Conservation (phyloP, 73 alveolate species). For the Paramecium primaurelia region DNA sequence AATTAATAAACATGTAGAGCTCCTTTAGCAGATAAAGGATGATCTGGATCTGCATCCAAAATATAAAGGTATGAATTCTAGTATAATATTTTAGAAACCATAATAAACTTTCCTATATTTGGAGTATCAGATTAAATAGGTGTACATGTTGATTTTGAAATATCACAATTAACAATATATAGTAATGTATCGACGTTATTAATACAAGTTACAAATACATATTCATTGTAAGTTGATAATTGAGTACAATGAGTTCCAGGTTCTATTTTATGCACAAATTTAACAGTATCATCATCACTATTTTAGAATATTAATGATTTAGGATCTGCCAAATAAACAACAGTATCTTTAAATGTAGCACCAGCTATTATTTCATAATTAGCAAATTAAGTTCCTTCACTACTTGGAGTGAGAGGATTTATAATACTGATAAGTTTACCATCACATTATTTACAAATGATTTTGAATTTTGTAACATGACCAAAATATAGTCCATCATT, state of each 20-base stretch:
- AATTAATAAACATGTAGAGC: neutral
- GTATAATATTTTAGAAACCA: neutral
- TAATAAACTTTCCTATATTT: neutral
- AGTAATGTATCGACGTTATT: neutral
- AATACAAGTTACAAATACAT: neutral
- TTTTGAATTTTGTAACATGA: neutral
- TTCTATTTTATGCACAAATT: neutral
- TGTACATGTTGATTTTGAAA: neutral
- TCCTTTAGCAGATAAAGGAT: neutral
- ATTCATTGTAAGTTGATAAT: neutral
- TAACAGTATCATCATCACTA: neutral
- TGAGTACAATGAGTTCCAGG: neutral
- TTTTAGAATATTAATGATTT: neutral
- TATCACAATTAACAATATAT: neutral
- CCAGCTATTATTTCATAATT: neutral
- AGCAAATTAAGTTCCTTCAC: neutral
- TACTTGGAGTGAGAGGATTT: neutral
- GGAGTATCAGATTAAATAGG: neutral
- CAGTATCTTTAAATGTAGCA: neutral
- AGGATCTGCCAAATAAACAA: neutral
- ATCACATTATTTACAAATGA: neutral
- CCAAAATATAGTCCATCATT: neutral
- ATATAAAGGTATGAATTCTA: neutral
- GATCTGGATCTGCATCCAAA: neutral
- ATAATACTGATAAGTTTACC: neutral